Base-by-base conservation (phyloP, 129 eudicot species). In the Glebionis coronaria region DNA sequence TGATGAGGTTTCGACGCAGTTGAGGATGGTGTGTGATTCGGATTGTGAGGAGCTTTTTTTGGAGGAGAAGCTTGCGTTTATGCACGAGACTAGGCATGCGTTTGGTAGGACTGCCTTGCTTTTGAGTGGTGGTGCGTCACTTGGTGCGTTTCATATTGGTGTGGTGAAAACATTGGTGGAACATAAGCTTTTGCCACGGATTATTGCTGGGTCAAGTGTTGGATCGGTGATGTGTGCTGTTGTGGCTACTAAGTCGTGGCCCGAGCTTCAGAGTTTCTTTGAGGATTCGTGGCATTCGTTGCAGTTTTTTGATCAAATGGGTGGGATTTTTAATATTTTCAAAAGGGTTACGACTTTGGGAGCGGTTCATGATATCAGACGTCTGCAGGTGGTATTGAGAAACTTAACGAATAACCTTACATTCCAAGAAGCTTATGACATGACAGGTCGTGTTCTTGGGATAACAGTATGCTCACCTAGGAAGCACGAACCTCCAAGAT, bases 21-120 rank as follows among this genome's bases (percentile, higher is more conserved):
- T 91, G 77, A 88, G 82, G 64, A 83, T 83, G 91, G 97, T 91
- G 61, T 91, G 97, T 58, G 88, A 91, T 67, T 88, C 90, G 16
- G 96, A 91, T 66, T 83, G 83, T 6, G 96, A 88, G 52, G 97
- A 91, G 54, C 90, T 91, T 79, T 55, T 83, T 18, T 76, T 91
- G 63, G 97, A 91, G 67, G 96, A 91, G 62, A 88, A 85, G 76
- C 96, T 91, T 40, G 90, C 97, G 18, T 91, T 91, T 56, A 91
- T 91, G 97, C 96, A 91, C 9, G 97, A 91, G 53, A 91, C 97
- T 3, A 73, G 97, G 25, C 97, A 91, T 69, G 94, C 97, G 16
- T 91, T 91, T 80, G 97, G 97, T 29, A 83, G 97, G 40, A 91
- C 97, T 0, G 97, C 97, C 40, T 78, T 91, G 85, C 94, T 91